Percentiles rank a stretch among this genome's conserved stretches.
Evolutionary conservation across 305 asterid genomes (phyloP).

Genomic region (Fraxinus floribunda): DNA sequence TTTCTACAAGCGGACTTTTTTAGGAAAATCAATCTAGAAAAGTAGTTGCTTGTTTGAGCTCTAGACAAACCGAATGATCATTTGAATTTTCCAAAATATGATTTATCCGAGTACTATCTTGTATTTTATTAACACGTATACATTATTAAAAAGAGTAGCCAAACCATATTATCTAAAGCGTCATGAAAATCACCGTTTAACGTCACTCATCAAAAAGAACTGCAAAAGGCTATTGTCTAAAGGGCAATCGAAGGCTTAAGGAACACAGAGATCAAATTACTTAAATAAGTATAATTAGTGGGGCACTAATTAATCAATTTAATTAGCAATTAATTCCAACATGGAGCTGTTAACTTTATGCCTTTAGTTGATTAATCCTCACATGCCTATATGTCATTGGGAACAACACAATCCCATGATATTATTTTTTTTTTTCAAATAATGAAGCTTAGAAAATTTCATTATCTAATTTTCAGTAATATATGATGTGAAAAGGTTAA

Average conservation of each 20-base stretch:
- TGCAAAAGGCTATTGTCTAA: constrained; percentile 61
- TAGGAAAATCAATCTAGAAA: background rate
- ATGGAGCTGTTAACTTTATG: constrained; percentile 36
- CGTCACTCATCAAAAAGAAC: constrained; percentile 39
- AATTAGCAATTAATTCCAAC: constrained; percentile 38
- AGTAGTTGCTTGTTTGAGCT: background rate
- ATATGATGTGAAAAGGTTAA: constrained; percentile 13
- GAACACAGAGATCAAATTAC: constrained; percentile 10
- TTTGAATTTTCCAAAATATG: background rate
- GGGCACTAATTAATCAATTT: constrained; percentile 36
- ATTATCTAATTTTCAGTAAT: constrained; percentile 22
- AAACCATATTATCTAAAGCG: background rate
- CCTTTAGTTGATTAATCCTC: constrained; percentile 44
- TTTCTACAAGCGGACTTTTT: background rate
- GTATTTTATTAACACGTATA: background rate
- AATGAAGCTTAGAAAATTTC: constrained; percentile 37
- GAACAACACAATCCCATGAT: constrained; percentile 62
- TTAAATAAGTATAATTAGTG: constrained; percentile 29
- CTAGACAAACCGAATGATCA: background rate
- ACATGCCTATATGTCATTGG: constrained; percentile 81
- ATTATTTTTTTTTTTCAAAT: constrained; percentile 43
- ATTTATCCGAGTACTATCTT: background rate
- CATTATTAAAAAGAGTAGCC: background rate
- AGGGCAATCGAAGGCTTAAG: constrained; percentile 41
- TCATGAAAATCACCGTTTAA: background rate